These are phyloP conservation scores for Fusarium tanahbumbuense DNA, from an alignment of 2,329 filamentous ascomycete genomes.

Conservation along the genomic window DNA sequence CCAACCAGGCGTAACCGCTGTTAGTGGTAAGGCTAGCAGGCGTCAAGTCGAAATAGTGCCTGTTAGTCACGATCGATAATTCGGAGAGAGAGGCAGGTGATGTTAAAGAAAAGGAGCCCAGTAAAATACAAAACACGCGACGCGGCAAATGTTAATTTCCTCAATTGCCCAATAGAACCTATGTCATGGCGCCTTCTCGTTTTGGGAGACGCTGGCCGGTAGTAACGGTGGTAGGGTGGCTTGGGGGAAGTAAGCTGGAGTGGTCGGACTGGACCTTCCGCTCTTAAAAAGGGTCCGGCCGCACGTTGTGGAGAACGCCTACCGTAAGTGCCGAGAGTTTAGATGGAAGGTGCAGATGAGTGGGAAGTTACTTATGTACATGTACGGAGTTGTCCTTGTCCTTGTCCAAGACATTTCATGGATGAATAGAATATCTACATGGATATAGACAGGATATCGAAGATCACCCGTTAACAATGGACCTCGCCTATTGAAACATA, in stretches of 20 bases:
- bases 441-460: background rate
- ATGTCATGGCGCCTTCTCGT: slow-evolving; percentile 19
- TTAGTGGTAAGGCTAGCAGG: slow-evolving; percentile 28
- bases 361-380: background rate
- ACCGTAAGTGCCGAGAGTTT: slow-evolving; percentile 12
- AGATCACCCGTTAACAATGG: background rate
- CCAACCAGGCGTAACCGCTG: slow-evolving; percentile 7
- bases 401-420: background rate
- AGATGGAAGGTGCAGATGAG: background rate
- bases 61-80: background rate
- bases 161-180: slow-evolving; percentile 7
- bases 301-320: slow-evolving; percentile 20
- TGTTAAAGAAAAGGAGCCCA: slow-evolving; percentile 11
- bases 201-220: slow-evolving; percentile 16
- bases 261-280: slow-evolving; percentile 6
- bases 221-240: slow-evolving; percentile 20
- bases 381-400: background rate
- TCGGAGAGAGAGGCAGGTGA: background rate
- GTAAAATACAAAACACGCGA: slow-evolving; percentile 2
- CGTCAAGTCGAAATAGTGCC: slow-evolving; percentile 1
- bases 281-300: slow-evolving; percentile 5
- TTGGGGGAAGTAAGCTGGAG: background rate
- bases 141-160: slow-evolving; percentile 18
- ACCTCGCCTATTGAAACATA: slow-evolving; percentile 2
- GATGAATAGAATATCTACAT: background rate